These are phyloP conservation scores for Colletotrichum simmondsii DNA, from an alignment of 2,329 filamentous ascomycete species.

Conservation along the genomic window DNA sequence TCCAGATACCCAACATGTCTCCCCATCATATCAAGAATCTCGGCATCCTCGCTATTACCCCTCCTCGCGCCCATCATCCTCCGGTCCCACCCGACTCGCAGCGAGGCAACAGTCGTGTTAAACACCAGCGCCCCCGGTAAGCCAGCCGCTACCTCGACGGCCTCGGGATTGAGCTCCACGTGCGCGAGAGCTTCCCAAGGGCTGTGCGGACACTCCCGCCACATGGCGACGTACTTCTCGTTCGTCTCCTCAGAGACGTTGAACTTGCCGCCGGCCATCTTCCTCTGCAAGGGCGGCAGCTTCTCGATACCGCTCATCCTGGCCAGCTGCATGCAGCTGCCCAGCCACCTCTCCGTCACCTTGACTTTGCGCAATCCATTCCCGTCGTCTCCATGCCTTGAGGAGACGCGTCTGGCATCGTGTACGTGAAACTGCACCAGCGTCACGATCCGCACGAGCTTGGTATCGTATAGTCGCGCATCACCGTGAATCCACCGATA, in stretches of 20 bases:
- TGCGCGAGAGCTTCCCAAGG: constrained; percentile 19
- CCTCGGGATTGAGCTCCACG: background rate
- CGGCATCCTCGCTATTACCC: background rate
- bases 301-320: background rate
- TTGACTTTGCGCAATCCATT: background rate
- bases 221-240: constrained; percentile 5
- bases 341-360: constrained; percentile 16
- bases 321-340: background rate
- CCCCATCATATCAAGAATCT: constrained; percentile 17
- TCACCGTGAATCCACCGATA: constrained; percentile 5
- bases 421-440: background rate
- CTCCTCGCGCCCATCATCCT: background rate
- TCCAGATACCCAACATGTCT: constrained; percentile 12
- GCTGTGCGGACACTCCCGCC: constrained; percentile 12
- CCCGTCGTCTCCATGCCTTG: background rate
- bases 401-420: background rate
- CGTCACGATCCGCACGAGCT: constrained; percentile 17
- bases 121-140: constrained; percentile 12
- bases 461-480: background rate
- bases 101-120: constrained; percentile 10
- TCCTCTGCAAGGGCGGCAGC: constrained; percentile 1
- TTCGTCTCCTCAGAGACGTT: background rate
- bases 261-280: constrained; percentile 9
- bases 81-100: background rate
- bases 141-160: background rate